Percentiles rank a stretch among this genome's conserved stretches.
These are phyloP conservation scores for Metschnikowia koreensis DNA, from an alignment of 805 yeast genomes.

Conservation along the genomic window DNA sequence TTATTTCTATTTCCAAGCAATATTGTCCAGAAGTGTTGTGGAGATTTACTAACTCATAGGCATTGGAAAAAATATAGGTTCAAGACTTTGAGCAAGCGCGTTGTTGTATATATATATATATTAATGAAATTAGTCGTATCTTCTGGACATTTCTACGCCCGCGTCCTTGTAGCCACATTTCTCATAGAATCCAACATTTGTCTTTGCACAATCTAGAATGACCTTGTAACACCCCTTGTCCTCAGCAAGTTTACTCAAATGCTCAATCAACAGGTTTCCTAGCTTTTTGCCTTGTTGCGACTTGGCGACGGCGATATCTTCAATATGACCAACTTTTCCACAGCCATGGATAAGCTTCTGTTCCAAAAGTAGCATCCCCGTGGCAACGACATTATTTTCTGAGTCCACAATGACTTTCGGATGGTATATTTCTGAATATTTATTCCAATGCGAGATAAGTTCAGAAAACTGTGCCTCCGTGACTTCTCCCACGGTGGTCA, in stretches of 20 bases:
- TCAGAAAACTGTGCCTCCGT: slow-evolving; percentile 47
- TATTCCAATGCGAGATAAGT: slow-evolving; percentile 59
- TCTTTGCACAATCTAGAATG: slow-evolving; percentile 83
- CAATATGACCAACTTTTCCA: slow-evolving; percentile 90
- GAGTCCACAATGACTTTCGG: slow-evolving; percentile 65
- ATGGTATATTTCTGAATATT: slow-evolving; percentile 53
- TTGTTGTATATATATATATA: neutral
- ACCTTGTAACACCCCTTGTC: slow-evolving; percentile 77
- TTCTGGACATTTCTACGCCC: slow-evolving; percentile 67
- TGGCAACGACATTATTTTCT: slow-evolving; percentile 62
- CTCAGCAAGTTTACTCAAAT: slow-evolving; percentile 59
- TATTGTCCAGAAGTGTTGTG: neutral
- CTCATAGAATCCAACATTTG: slow-evolving; percentile 80
- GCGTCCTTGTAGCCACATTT: slow-evolving; percentile 75
- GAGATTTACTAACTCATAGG: slow-evolving; percentile 10
- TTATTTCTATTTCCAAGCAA: neutral
- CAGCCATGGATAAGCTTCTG: slow-evolving; percentile 79
- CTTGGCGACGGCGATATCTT: slow-evolving; percentile 80
- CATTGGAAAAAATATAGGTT: slow-evolving; percentile 10
- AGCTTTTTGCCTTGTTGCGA: slow-evolving; percentile 80
- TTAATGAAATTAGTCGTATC: slow-evolving; percentile 26
- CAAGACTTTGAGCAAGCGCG: neutral
- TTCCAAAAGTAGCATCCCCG: slow-evolving; percentile 81
- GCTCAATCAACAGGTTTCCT: slow-evolving; percentile 65
- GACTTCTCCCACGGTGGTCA: slow-evolving; percentile 84